Conservation (phyloP, 805 yeast species). For the Wickerhamiella hasegawae region DNA sequence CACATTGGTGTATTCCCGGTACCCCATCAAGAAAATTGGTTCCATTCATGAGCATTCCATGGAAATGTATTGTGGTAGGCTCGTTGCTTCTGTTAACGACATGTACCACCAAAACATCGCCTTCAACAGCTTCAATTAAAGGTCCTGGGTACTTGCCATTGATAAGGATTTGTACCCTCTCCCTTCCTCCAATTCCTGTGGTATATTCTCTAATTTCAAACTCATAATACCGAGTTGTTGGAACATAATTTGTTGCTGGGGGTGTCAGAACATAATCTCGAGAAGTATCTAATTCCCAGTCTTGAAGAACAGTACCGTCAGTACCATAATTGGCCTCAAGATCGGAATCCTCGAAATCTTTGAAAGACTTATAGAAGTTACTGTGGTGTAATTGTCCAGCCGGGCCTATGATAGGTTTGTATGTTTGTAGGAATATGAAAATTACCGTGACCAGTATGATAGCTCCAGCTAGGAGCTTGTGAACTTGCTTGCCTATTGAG, state of each 20-base stretch:
- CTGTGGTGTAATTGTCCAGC: too few relatives aligned
- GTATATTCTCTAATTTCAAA: slow-evolving; percentile 11
- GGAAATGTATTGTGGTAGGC: slow-evolving; percentile 34
- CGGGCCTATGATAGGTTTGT: too few relatives aligned
- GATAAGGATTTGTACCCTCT: slow-evolving; percentile 23
- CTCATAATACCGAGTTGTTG: slow-evolving; percentile 11
- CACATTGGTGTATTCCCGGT: slow-evolving; percentile 34
- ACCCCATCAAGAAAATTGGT: slow-evolving; percentile 38
- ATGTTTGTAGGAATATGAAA: too few relatives aligned
- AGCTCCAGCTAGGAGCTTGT: too few relatives aligned
- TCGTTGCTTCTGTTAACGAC: slow-evolving; percentile 25
- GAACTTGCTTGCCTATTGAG: too few relatives aligned
- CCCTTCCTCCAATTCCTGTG: slow-evolving; percentile 23
- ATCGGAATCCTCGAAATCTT: too few relatives aligned
- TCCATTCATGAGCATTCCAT: slow-evolving; percentile 33
- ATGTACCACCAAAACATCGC: slow-evolving; percentile 23
- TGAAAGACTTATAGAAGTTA: too few relatives aligned
- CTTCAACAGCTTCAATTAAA: slow-evolving; percentile 25
- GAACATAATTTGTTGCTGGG: slow-evolving; percentile 1
- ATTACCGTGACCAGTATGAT: too few relatives aligned
- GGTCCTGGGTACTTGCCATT: slow-evolving; percentile 40
- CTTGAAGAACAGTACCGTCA: neutral
- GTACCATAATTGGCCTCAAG: too few relatives aligned
- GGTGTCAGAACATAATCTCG: slow-evolving; percentile 11
- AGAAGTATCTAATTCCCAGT: slow-evolving; percentile 20